Conservation (phyloP, 257 asterid genomes). For the Salvia splendens region DNA sequence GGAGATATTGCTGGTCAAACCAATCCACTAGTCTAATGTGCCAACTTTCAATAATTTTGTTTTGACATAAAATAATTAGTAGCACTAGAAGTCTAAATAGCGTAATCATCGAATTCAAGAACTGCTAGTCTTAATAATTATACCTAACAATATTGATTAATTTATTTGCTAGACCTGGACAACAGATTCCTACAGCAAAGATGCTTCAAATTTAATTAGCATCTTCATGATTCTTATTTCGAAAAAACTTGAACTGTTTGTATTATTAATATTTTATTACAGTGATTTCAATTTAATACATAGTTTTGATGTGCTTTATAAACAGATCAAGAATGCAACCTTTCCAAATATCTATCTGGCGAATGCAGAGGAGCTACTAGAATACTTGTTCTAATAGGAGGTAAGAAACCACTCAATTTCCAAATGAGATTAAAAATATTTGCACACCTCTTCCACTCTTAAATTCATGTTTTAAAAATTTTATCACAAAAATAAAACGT, state of each 20-base stretch:
- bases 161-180: background rate
- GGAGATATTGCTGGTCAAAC: constrained; percentile 6
- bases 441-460: no score
- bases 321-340: constrained; percentile 10
- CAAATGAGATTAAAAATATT: no score
- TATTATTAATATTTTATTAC: background rate
- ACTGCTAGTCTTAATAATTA: background rate
- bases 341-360: constrained; percentile 17
- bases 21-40: constrained; percentile 1
- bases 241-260: background rate
- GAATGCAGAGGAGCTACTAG: constrained; percentile 9
- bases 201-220: no score
- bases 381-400: constrained; percentile 9
- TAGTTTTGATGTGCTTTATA: no score
- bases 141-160: background rate
- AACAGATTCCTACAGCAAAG: no score
- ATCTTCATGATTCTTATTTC: no score
- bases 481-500: no score
- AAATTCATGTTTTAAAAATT: no score
- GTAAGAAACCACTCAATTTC: background rate
- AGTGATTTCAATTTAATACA: background rate
- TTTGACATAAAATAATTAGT: background rate
- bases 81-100: background rate
- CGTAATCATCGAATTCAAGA: background rate
- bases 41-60: background rate